Base-by-base conservation (phyloP, 805 yeast genomes). In the Kodamaea neixiangensis region DNA sequence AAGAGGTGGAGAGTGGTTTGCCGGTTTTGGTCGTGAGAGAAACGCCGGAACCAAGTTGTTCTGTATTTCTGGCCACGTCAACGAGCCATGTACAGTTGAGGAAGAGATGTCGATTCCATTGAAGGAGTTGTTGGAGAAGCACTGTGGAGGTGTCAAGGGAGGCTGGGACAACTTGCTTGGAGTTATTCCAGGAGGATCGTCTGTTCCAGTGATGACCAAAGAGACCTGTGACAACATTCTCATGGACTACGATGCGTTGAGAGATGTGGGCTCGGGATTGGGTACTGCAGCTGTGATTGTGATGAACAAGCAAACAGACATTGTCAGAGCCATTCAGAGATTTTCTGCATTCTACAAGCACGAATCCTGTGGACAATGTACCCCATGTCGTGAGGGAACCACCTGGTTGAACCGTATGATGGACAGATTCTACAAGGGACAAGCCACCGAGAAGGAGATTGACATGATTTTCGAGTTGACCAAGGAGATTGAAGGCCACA, bases 281-380 rank as follows among this genome's bases (percentile, higher is more conserved):
- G 96, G 96, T 57, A 89, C 96, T 46, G 96, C 96, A 37, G 96
- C 96, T 13, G 96, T 89, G 51, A 89, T 89, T 68, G 96, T 89
- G 54, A 84, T 89, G 89, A 87, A 89, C 77, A 86, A 88, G 75
- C 83, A 85, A 61, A 87, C 96, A 35, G 96, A 89, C 67, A 82
- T 89, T 49, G 82, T 89, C 54, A 80, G 90, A 57, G 94, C 93
- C 59, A 89, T 89, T 67, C 96, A 89, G 72, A 80, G 96, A 70
- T 81, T 89, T 63, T 71, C 93, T 41, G 83, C 87, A 41, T 89
- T 89, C 70, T 89, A 88, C 77, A 87, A 86, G 76, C 96, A 89
- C 73, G 96, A 89, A 77, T 86, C 94, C 6, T 89, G 96, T 75
- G 96, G 96, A 53, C 96, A 89, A 75, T 89, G 96, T 76, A 89